A percentile compares a stretch with the other conserved stretches of the same genome.
These are phyloP conservation scores for Zygosaccharomyces gambellarensis DNA, from an alignment of 805 yeast species.

Conservation along the genomic window DNA sequence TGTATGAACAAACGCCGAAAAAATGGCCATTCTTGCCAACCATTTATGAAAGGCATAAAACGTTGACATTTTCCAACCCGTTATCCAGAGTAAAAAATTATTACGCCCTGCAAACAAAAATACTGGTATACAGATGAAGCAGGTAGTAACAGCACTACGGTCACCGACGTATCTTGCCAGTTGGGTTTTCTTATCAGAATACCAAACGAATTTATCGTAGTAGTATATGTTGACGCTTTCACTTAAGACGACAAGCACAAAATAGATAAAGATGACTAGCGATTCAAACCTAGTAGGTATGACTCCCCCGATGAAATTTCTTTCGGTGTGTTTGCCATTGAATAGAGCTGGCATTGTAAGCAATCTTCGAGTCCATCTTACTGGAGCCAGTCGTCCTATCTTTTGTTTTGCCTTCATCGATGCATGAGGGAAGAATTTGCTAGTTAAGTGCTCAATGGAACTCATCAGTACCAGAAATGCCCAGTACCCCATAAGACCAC, in stretches of 20 bases:
- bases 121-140: slow-evolving; percentile 49
- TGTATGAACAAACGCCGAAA: slow-evolving; percentile 11
- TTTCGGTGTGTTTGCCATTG: slow-evolving; percentile 8
- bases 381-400: slow-evolving; percentile 7
- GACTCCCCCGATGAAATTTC: slow-evolving; percentile 8
- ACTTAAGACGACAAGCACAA: slow-evolving; percentile 11
- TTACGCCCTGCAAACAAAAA: slow-evolving; percentile 65
- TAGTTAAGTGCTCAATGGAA: slow-evolving; percentile 40
- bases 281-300: slow-evolving; percentile 20
- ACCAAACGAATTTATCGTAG: slow-evolving; percentile 7
- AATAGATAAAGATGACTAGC: slow-evolving; percentile 13
- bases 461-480: slow-evolving; percentile 40
- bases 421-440: slow-evolving; percentile 37
- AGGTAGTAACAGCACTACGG: slow-evolving; percentile 45
- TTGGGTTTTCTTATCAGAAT: slow-evolving; percentile 7
- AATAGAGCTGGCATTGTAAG: slow-evolving; percentile 15
- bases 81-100: slow-evolving; percentile 53
- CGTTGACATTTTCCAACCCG: slow-evolving; percentile 57
- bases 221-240: slow-evolving; percentile 10
- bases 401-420: slow-evolving; percentile 30
- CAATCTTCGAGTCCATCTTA: slow-evolving; percentile 12
- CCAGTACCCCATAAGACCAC: slow-evolving; percentile 48
- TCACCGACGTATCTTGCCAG: slow-evolving; percentile 38
- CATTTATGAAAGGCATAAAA: slow-evolving; percentile 61
- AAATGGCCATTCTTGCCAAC: slow-evolving; percentile 44